phyloP scores from a whole-genome alignment of 2,329 filamentous ascomycete species.

The Aspergillus sp. region DNA sequence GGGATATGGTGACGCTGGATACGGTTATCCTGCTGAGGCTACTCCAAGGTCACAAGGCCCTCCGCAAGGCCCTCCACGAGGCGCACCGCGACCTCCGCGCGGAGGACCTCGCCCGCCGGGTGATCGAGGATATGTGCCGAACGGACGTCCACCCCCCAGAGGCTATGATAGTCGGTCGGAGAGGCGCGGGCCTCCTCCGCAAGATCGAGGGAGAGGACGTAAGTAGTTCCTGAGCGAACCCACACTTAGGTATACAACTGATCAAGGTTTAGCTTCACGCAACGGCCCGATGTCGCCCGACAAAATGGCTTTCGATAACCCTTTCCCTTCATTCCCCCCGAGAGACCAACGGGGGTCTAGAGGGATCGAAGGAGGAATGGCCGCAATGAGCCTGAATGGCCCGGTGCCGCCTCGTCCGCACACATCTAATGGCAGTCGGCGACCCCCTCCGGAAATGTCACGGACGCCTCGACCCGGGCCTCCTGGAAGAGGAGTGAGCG shows the following conservation, averaged over 20 bases:
- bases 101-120: slow-evolving; percentile 35
- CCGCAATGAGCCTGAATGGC: slow-evolving; percentile 44
- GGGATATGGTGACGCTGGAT: slow-evolving; percentile 34
- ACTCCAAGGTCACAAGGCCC: slow-evolving; percentile 32
- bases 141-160: slow-evolving; percentile 31
- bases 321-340: slow-evolving; percentile 51
- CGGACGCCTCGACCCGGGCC: slow-evolving; percentile 32
- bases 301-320: slow-evolving; percentile 51
- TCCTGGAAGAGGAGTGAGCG: slow-evolving; percentile 33
- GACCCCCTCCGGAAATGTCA: slow-evolving; percentile 35
- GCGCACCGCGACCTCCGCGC: slow-evolving; percentile 38
- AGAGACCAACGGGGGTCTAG: slow-evolving; percentile 33
- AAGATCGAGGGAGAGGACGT: slow-evolving; percentile 39
- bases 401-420: slow-evolving; percentile 40
- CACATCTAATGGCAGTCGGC: slow-evolving; percentile 39
- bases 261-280: slow-evolving; percentile 30
- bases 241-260: background rate
- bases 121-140: slow-evolving; percentile 30
- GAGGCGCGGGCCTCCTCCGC: slow-evolving; percentile 35
- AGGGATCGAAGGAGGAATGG: slow-evolving; percentile 44
- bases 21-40: slow-evolving; percentile 33
- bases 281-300: slow-evolving; percentile 44
- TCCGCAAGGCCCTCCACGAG: slow-evolving; percentile 30
- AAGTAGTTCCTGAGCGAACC: slow-evolving; percentile 26
- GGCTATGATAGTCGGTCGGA: slow-evolving; percentile 33